Percentiles rank a stretch among this genome's conserved stretches.
Conservation (phyloP, 1,284 basidiomycete species). For the Ceratobasidium sp. region DNA sequence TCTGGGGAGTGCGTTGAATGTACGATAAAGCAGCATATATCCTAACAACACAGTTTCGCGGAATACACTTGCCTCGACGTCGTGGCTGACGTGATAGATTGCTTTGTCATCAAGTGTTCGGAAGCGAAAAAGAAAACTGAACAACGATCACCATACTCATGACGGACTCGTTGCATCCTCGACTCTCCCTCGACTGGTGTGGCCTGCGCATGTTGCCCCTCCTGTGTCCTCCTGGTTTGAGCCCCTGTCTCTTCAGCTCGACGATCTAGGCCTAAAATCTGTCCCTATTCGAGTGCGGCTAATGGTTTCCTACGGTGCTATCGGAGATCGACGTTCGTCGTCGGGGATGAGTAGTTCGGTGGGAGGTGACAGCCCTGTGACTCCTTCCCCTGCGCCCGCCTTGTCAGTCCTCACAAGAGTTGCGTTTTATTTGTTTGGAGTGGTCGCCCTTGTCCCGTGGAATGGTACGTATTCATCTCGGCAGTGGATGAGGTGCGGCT, state of each 20-base stretch:
- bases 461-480: background rate
- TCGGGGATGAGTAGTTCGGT: background rate
- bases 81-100: conserved; percentile 6
- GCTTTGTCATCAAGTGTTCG: background rate
- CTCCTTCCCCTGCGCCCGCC: background rate
- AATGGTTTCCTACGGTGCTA: background rate
- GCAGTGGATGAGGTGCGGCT: background rate
- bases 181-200: background rate
- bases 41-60: too few relatives aligned
- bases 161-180: conserved; percentile 3
- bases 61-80: background rate
- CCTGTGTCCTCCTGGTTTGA: background rate
- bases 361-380: too few relatives aligned
- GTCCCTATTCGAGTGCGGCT: background rate
- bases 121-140: conserved; percentile 1
- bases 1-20: too few relatives aligned
- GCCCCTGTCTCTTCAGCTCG: conserved; percentile 6
- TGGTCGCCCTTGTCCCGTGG: background rate
- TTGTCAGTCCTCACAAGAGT: background rate
- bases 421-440: background rate
- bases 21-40: too few relatives aligned
- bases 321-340: conserved; percentile 1
- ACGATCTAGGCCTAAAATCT: background rate
- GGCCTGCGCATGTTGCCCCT: background rate
- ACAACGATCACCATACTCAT: conserved; percentile 1